A percentile compares a stretch with the other conserved stretches of the same genome.
Conservation (phyloP, 2,329 filamentous ascomycete species). For the Colletotrichum agaves region DNA sequence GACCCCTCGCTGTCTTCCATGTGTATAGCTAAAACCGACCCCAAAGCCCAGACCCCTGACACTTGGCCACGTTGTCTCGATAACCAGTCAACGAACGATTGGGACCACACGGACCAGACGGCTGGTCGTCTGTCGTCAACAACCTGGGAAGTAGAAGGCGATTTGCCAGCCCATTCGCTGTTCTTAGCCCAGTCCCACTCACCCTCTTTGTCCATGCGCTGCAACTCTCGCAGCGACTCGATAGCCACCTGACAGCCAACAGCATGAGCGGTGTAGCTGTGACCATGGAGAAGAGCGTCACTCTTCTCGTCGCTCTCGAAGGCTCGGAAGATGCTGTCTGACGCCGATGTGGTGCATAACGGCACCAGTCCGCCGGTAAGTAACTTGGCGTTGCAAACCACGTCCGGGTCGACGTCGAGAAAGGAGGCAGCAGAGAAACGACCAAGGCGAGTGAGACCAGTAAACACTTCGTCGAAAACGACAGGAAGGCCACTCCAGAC, state of each 20-base stretch:
- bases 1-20: slow-evolving; percentile 53
- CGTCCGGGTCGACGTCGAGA: slow-evolving; percentile 75
- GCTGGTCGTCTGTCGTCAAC: not conserved
- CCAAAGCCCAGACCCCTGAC: slow-evolving; percentile 76
- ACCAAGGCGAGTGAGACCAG: slow-evolving; percentile 84
- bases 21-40: slow-evolving; percentile 77
- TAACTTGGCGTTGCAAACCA: slow-evolving; percentile 85
- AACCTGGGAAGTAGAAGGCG: not conserved
- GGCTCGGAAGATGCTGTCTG: slow-evolving; percentile 75
- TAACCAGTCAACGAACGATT: slow-evolving; percentile 65
- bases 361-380: slow-evolving; percentile 84
- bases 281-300: slow-evolving; percentile 83
- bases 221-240: slow-evolving; percentile 71
- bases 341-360: slow-evolving; percentile 80
- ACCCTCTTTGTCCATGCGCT: slow-evolving; percentile 64
- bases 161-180: slow-evolving; percentile 50
- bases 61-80: slow-evolving; percentile 66
- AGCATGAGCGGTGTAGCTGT: slow-evolving; percentile 88
- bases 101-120: slow-evolving; percentile 79
- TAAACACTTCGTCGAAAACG: slow-evolving; percentile 89
- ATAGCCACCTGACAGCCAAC: slow-evolving; percentile 83
- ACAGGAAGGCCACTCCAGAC: slow-evolving; percentile 81
- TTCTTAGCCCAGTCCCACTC: slow-evolving; percentile 67
- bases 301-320: slow-evolving; percentile 80
- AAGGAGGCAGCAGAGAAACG: slow-evolving; percentile 77